Conservation (phyloP, 1,284 basidiomycete species). For the Trametes sp. region DNA sequence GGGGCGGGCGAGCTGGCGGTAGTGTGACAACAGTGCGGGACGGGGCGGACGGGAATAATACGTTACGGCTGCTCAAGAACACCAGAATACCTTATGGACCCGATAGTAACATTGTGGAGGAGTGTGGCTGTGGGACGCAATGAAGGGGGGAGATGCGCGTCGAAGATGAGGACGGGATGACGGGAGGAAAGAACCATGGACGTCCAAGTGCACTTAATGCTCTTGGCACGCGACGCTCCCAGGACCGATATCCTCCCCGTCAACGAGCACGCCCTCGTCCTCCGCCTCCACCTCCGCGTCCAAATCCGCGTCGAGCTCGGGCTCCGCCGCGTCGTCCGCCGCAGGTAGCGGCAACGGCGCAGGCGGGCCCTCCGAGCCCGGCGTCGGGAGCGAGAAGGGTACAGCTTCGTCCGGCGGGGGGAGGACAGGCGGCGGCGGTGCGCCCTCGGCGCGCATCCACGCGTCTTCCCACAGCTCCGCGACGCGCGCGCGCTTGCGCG, state of each 20-base stretch:
- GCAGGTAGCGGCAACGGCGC: neutral
- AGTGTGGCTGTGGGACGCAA: too few relatives aligned
- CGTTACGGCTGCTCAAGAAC: too few relatives aligned
- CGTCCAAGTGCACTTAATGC: slow-evolving; percentile 27
- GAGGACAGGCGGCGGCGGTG: slow-evolving; percentile 36
- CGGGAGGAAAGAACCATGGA: neutral
- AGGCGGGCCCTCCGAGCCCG: neutral
- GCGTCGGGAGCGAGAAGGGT: neutral
- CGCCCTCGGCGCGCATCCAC: slow-evolving; percentile 60
- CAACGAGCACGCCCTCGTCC: slow-evolving; percentile 42
- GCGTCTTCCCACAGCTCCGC: slow-evolving; percentile 71
- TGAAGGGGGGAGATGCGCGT: too few relatives aligned
- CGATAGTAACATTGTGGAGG: too few relatives aligned
- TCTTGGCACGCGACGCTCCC: slow-evolving; percentile 42
- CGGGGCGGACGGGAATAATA: too few relatives aligned
- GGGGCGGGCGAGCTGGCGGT: too few relatives aligned
- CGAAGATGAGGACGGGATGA: too few relatives aligned
- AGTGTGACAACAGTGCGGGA: too few relatives aligned
- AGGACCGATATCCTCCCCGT: slow-evolving; percentile 41
- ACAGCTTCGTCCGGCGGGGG: slow-evolving; percentile 15
- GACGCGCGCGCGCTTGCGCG: slow-evolving; percentile 64
- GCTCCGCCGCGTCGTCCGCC: neutral
- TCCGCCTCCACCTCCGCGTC: slow-evolving; percentile 19
- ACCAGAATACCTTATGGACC: too few relatives aligned
- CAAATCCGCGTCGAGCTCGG: slow-evolving; percentile 19